Percentiles rank a stretch among this genome's conserved stretches.
Evolutionary conservation across 345 rosid species (phyloP).

Genomic region (Citropsis articulata): DNA sequence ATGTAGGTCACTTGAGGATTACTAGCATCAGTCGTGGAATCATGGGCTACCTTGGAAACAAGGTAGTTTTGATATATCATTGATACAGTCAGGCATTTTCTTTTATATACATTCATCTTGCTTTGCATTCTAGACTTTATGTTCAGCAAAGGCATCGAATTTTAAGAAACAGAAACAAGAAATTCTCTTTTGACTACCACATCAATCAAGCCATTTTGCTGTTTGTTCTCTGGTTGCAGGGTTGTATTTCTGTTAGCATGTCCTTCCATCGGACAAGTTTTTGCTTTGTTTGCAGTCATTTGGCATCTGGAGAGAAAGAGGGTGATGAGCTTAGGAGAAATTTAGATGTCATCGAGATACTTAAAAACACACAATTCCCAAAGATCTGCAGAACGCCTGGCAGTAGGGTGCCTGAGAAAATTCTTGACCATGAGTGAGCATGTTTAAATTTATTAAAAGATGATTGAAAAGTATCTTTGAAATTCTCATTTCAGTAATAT

Average conservation of each 20-base stretch:
- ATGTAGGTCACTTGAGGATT: conserved; percentile 74
- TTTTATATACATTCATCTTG: not conserved
- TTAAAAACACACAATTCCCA: conserved; percentile 75
- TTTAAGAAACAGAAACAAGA: not conserved
- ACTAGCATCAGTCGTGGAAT: conserved; percentile 76
- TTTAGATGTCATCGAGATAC: conserved; percentile 72
- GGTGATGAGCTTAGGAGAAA: conserved; percentile 91
- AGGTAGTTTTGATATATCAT: conserved; percentile 40
- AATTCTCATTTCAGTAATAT: not conserved
- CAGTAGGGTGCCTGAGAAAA: conserved; percentile 60
- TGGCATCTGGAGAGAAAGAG: conserved; percentile 97
- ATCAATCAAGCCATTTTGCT: not conserved
- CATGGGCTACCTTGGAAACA: conserved; percentile 91
- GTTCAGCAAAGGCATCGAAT: not conserved
- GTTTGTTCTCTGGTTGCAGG: conserved; percentile 46
- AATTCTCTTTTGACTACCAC: not conserved
- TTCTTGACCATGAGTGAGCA: conserved; percentile 76
- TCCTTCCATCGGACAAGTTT: conserved; percentile 76
- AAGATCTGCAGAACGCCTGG: conserved; percentile 58
- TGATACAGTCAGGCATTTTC: not conserved
- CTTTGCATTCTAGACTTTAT: not conserved
- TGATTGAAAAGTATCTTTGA: not conserved
- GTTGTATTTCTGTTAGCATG: conserved; percentile 91
- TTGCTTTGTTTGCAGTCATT: conserved; percentile 87
- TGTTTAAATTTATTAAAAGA: not conserved